phyloP scores from a whole-genome alignment of 2,329 filamentous ascomycete genomes.

The Coniochaeta ligniaria region DNA sequence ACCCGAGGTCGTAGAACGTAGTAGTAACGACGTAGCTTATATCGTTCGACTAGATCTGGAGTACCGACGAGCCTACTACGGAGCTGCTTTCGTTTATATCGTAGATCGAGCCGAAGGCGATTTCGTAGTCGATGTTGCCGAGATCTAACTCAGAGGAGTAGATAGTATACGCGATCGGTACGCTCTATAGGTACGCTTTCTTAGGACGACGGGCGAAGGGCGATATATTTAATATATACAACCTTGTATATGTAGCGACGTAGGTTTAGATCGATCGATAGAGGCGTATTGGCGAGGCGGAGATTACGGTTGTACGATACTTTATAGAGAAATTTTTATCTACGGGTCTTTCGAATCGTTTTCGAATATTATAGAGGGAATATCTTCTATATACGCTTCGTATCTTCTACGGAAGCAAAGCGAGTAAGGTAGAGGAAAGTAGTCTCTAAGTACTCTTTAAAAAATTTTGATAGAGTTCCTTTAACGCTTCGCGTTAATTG shows the following conservation, averaged over 20 bases:
- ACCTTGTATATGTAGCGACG: constrained; percentile 25
- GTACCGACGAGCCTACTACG: constrained; percentile 17
- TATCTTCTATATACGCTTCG: not conserved
- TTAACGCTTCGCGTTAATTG: too few relatives aligned
- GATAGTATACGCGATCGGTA: constrained; percentile 19
- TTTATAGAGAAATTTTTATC: not conserved
- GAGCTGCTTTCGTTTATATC: constrained; percentile 28
- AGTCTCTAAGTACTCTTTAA: too few relatives aligned
- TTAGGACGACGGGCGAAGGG: constrained; percentile 12
- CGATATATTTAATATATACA: constrained; percentile 26
- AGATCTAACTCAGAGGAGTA: constrained; percentile 2
- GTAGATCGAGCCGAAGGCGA: constrained; percentile 28
- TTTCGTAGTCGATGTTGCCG: constrained; percentile 28
- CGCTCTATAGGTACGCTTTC: constrained; percentile 24
- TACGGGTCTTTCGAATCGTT: too few relatives aligned
- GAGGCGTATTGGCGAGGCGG: not conserved
- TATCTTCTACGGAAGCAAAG: not conserved
- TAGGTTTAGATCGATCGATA: constrained; percentile 16
- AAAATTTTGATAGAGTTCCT: too few relatives aligned
- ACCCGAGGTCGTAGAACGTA: constrained; percentile 22
- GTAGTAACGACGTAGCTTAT: constrained; percentile 31
- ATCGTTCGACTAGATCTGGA: constrained; percentile 29
- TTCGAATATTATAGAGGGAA: not conserved
- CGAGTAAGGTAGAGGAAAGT: too few relatives aligned
- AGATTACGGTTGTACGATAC: not conserved